phyloP scores from a whole-genome alignment of 306 rosid species.

The Medicago ruthenica region DNA sequence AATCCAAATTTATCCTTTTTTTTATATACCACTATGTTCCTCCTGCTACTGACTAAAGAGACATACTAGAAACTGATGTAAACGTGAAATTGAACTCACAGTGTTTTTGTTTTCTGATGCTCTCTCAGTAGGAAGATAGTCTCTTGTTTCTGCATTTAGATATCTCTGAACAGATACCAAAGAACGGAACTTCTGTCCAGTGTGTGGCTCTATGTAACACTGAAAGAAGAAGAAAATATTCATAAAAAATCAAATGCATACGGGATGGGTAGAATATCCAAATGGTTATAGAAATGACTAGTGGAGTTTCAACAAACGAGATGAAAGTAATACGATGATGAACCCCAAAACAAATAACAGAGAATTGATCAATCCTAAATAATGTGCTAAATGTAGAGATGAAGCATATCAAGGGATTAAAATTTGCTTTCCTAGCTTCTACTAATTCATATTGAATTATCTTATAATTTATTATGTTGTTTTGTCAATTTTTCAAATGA shows the following conservation, averaged over 20 bases:
- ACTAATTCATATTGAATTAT: no score
- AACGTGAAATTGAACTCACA: slow-evolving; percentile 47
- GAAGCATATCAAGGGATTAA: slow-evolving; percentile 9
- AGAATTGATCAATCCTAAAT: no score
- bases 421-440: slow-evolving; percentile 1
- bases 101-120: slow-evolving; percentile 33
- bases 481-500: no score
- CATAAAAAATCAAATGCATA: slow-evolving; percentile 2
- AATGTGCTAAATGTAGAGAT: not conserved
- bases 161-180: slow-evolving; percentile 60
- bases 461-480: no score
- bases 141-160: slow-evolving; percentile 42
- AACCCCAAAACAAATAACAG: no score
- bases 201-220: slow-evolving; percentile 64
- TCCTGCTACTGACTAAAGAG: slow-evolving; percentile 14
- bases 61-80: slow-evolving; percentile 12
- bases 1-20: no score
- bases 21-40: not conserved
- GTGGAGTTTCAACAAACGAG: not conserved
- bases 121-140: not conserved
- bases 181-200: slow-evolving; percentile 63
- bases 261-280: slow-evolving; percentile 20
- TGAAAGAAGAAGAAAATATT: slow-evolving; percentile 41
- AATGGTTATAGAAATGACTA: slow-evolving; percentile 22
- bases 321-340: not conserved